Evolutionary conservation across 345 rosid species (phyloP).

Genomic region (Gossypium rotundifolium): DNA sequence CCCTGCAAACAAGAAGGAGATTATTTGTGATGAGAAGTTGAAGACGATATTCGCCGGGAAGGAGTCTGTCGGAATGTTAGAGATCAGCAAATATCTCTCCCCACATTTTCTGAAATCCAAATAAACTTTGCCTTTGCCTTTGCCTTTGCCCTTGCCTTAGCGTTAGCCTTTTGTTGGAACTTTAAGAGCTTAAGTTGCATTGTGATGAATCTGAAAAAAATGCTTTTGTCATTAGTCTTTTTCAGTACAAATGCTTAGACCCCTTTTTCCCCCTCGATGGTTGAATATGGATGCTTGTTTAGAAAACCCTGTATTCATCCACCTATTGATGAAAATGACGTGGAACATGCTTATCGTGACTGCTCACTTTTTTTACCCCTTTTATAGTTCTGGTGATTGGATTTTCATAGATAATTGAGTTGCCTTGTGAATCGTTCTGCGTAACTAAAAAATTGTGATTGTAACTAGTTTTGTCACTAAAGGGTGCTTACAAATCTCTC

Average conservation of each 20-base stretch:
- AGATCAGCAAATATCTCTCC: conserved; percentile 27
- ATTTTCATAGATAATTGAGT: not conserved
- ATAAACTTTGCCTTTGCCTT: not conserved
- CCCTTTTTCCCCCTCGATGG: not conserved
- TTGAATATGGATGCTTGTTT: not conserved
- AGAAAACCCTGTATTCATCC: not conserved
- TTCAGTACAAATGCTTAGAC: not conserved
- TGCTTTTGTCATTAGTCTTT: not conserved
- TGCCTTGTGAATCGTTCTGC: not conserved
- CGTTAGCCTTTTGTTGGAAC: not conserved
- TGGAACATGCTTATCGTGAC: not conserved
- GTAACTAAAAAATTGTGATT: not conserved
- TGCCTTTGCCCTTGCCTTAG: not conserved
- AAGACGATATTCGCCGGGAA: conserved; percentile 25
- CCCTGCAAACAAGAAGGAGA: conserved; percentile 33
- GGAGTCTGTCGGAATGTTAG: conserved; percentile 27
- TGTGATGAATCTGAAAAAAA: not conserved
- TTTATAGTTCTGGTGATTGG: not conserved
- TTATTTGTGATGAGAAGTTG: conserved; percentile 27
- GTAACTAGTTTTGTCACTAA: not conserved
- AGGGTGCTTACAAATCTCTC: too few species aligned
- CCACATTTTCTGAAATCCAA: conserved; percentile 24
- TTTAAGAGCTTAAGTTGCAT: not conserved
- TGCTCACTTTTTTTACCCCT: not conserved
- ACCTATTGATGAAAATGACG: not conserved